A percentile compares a stretch with the other conserved stretches of the same genome.
These are phyloP conservation scores for Nitzschia sp. DNA, from an alignment of 108 stramenopile genomes.

Conservation along the genomic window DNA sequence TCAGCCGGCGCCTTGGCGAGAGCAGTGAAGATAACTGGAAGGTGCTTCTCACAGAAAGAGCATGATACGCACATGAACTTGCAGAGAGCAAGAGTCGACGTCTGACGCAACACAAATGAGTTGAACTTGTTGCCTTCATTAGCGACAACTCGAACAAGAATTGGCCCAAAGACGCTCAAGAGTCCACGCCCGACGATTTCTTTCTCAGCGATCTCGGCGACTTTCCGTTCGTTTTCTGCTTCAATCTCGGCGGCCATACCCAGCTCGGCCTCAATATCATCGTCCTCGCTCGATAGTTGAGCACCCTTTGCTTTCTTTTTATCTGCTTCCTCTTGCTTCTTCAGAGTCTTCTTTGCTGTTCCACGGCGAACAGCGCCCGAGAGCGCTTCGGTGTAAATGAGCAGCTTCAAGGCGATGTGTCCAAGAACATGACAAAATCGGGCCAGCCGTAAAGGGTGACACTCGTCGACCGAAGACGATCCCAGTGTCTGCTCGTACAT, in stretches of 20 bases:
- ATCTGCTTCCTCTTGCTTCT: conserved; percentile 81
- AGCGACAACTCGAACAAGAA: conserved; percentile 84
- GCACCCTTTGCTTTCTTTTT: conserved; percentile 44
- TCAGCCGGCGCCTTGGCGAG: conserved; percentile 74
- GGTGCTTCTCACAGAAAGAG: conserved; percentile 88
- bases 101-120: conserved; percentile 70
- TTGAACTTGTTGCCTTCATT: conserved; percentile 73
- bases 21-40: conserved; percentile 91
- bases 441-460: conserved; percentile 76
- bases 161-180: conserved; percentile 80
- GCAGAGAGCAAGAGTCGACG: conserved; percentile 87
- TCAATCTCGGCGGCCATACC: conserved; percentile 83
- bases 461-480: conserved; percentile 27
- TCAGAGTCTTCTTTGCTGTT: conserved; percentile 68
- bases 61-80: conserved; percentile 94
- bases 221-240: conserved; percentile 79
- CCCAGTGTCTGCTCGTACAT: conserved; percentile 55
- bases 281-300: conserved; percentile 27
- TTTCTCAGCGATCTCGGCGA: conserved; percentile 87
- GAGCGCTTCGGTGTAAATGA: conserved; percentile 90
- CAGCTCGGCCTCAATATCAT: conserved; percentile 87
- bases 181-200: conserved; percentile 90
- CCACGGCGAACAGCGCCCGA: conserved; percentile 79
- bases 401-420: conserved; percentile 90
- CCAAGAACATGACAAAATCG: conserved; percentile 96